Base-by-base conservation (phyloP, 2,329 filamentous ascomycete genomes). In the Aspergillus terreus region DNA sequence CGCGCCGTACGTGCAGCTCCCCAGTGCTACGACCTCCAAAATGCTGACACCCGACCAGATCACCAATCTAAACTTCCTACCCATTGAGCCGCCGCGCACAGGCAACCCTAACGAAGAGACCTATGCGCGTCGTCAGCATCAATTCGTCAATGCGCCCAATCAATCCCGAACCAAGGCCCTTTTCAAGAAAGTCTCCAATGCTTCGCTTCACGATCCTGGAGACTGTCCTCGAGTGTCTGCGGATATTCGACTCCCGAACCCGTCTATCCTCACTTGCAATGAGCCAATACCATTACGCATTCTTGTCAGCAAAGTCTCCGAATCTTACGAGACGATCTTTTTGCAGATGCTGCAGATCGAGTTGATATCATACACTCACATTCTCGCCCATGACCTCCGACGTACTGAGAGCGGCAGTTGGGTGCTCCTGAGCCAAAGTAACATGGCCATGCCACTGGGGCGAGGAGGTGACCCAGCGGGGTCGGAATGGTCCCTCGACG, bases 251-350 rank as follows among this genome's bases (percentile, higher is more conserved):
- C 75, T 99, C 30, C 94, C 94, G 0, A 88, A 91, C 64, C 94
- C 94, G 4, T 81, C 90, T 3, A 88, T 96, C 42, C 75, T 97
- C 46, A 96, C 92, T 0, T 95, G 92, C 74, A 95, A 95, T 67
- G 82, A 92, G 58, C 85, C 90, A 4, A 63, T 97, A 6, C 92
- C 92, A 0, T 76, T 97, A 3, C 82, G 90, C 1, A 74, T 99
- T 7, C 76, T 96, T 12, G 79, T 91, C 36, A 90, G 86, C 63
- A 95, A 90, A 67, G 74, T 91, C 19, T 86, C 81, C 49, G 78
- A 86, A 15, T 84, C 83, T 45, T 76, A 78, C 0, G 89, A 90
- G 50, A 81, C 83, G 23, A 78, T 96, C 1, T 90, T 86, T 61
- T 74, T 99, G 11, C 83, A 87, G 33, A 87, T 86, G 32, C 74